Evolutionary conservation across 441 rosid genomes (phyloP), one percentile per base, ranked within the genome.

Genomic region (Hura crepitans): DNA sequence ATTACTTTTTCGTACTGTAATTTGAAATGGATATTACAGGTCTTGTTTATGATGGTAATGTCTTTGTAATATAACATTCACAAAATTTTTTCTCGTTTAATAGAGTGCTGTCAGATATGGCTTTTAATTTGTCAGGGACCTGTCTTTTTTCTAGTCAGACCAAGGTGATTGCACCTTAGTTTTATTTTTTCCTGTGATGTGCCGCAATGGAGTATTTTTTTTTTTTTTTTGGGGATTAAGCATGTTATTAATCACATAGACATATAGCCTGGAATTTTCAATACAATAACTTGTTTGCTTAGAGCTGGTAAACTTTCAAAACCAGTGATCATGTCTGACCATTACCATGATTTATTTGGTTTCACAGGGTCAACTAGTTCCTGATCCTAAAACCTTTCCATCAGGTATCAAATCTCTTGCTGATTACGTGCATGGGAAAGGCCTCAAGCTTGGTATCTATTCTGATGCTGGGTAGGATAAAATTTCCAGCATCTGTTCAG

Each of bases 371-470:
- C 93, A 87, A 69, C 65, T 95, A 79, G 85, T 87, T 64, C 89
- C 97, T 49, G 96, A 90, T 82, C 82, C 91, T 13, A 81, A 87
- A 69, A 76, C 89, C 22, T 95, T 95, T 72, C 96, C 97, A 56
- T 90, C 93, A 0, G 97, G 99, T 80, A 86, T 95, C 70, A 92
- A 89, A 82, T 75, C 82, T 74, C 87, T 95, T 68, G 93, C 96
- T 72, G 93, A 95, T 79, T 89, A 92, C 79, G 62, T 92, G 71
- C 99, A 95, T 70, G 86, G 75, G 51, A 86, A 83, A 79, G 97
- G 93, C 79, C 96, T 95, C 60, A 95, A 95, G 85, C 99, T 95
- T 67, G 99, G 99, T 79, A 88, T 95, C 79, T 95, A 95, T 78
- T 89, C 97, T 43, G 97, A 89, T 86, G 99, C 99, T 58, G 99